Evolutionary conservation across 2,329 filamentous ascomycete species (phyloP).

Genomic region (Aspergillus latus): DNA sequence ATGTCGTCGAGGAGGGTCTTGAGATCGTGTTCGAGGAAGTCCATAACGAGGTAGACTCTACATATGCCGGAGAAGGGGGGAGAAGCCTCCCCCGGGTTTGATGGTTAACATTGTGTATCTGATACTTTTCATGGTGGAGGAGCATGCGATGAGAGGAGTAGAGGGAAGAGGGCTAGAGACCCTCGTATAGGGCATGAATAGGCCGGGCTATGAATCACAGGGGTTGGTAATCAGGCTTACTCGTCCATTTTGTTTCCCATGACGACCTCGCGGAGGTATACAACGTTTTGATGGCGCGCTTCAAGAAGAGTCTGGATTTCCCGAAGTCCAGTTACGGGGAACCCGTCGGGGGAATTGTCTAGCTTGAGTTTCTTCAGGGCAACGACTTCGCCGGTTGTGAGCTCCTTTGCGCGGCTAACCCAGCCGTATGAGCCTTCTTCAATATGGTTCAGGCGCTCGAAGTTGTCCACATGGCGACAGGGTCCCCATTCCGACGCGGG

Average conservation of each 20-base stretch:
- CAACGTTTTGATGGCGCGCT: conserved; percentile 78
- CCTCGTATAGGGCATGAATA: neutral
- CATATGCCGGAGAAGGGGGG: conserved; percentile 17
- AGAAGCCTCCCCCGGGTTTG: conserved; percentile 14
- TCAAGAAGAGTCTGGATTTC: conserved; percentile 91
- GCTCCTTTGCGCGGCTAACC: conserved; percentile 80
- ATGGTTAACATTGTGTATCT: conserved; percentile 38
- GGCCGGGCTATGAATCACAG: no score
- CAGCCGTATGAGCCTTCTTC: conserved; percentile 96
- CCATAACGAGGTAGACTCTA: conserved; percentile 90
- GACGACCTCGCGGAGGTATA: conserved; percentile 79
- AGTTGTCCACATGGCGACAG: conserved; percentile 78
- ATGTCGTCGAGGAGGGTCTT: conserved; percentile 92
- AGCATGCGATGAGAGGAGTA: conserved; percentile 1
- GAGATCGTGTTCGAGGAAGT: conserved; percentile 96
- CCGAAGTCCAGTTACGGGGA: conserved; percentile 87
- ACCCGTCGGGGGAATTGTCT: conserved; percentile 73
- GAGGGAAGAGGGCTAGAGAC: neutral
- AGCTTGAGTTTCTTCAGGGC: conserved; percentile 94
- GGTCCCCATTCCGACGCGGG: conserved; percentile 66
- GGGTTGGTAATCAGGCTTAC: conserved; percentile 36
- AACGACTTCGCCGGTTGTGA: conserved; percentile 73
- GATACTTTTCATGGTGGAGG: conserved; percentile 36
- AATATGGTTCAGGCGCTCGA: conserved; percentile 91
- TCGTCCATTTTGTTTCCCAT: conserved; percentile 65